Evolutionary conservation across 257 asterid genomes (phyloP).

Genomic region (Solanum tarapatanum): DNA sequence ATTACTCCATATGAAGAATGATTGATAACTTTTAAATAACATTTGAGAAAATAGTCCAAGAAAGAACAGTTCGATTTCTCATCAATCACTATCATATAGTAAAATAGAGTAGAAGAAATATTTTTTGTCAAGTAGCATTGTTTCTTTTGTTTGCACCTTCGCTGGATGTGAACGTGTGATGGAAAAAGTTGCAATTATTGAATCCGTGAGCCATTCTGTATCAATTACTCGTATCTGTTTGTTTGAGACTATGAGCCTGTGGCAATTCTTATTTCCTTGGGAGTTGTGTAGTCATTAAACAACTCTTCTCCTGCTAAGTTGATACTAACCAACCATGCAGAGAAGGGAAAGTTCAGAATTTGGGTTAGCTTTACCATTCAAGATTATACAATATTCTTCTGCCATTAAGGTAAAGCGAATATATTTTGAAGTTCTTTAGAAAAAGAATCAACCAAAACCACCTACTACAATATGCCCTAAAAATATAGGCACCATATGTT

Average conservation of each 20-base stretch:
- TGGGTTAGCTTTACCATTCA: neutral
- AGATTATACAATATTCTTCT: neutral
- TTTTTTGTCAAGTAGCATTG: neutral
- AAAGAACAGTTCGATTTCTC: neutral
- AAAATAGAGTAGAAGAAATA: neutral
- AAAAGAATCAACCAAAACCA: neutral
- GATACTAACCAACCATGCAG: neutral
- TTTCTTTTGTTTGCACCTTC: neutral
- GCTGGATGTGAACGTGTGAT: neutral
- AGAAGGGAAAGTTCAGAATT: neutral
- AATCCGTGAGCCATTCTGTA: neutral
- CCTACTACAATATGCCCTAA: neutral
- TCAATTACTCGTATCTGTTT: neutral
- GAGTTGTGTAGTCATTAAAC: neutral
- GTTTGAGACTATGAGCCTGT: neutral
- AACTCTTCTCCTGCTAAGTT: neutral
- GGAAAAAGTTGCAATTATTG: neutral
- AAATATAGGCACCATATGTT: neutral
- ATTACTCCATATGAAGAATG: neutral
- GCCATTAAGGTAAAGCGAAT: neutral
- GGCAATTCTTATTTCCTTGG: neutral
- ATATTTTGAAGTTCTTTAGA: neutral
- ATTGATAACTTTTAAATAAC: neutral
- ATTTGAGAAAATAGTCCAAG: neutral
- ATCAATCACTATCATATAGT: neutral